Evolutionary conservation across 2,329 filamentous ascomycete species (phyloP), one percentile per base, ranked within the genome.

Genomic region (Exophiala alcalophila): DNA sequence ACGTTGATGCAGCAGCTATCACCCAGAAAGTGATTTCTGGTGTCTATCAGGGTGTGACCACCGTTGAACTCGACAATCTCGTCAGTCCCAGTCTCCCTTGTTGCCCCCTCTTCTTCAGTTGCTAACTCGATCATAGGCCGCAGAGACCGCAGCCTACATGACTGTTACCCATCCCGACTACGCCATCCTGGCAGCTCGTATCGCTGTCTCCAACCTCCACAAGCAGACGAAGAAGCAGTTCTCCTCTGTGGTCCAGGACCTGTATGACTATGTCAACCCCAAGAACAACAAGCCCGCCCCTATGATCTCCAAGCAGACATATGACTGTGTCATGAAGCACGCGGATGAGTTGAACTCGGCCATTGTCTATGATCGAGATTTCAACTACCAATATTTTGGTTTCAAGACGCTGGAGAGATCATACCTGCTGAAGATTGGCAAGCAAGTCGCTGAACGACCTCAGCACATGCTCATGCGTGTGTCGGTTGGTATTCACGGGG

Each of bases 391-490:
- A 74, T 98, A 94, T 74, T 98, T 98, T 61, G 92, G 92, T 54
- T 98, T 98, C 82, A 98, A 98, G 80, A 98, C 92, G 5, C 76
- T 98, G 26, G 92, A 98, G 76, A 84, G 92, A 49, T 98, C 92
- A 62, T 98, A 98, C 63, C 83, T 98, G 38, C 83, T 98, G 57
- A 90, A 94, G 64, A 85, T 97, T 55, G 80, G 96, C 60, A 90
- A 89, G 65, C 94, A 96, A 72, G 88, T 97, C 63, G 91, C 90
- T 38, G 92, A 98, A 74, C 83, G 92, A 60, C 92, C 92, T 30
- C 92, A 98, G 71, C 92, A 98, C 73, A 92, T 98, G 89, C 91
- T 98, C 60, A 98, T 98, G 92, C 88, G 92, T 78, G 92, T 98
- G 40, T 81, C 92, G 57, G 91, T 98, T 45, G 92, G 92, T 45